Base-by-base conservation (phyloP, 1,284 basidiomycete genomes). In the Fomitopsis betulina region DNA sequence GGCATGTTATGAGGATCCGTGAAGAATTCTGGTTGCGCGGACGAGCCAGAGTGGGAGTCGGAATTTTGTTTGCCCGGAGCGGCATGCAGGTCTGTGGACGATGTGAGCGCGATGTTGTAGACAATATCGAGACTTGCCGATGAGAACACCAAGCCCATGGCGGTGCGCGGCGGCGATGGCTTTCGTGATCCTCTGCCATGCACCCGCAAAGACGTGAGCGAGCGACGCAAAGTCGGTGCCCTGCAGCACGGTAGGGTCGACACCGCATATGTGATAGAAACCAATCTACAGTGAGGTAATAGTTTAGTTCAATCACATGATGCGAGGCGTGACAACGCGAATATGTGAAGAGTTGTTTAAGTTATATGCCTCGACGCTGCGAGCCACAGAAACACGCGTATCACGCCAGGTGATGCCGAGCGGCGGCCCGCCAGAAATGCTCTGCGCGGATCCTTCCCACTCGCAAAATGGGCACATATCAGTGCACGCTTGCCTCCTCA, bases 21-120 rank as follows among this genome's bases (percentile, higher is more conserved):
- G 68, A 83, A 83, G 66, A 87, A 86, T 13, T 71, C 72, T n/a
- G 81, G 71, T 42, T 67, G 53, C 13, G 73, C 60, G n/a, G 77
- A 75, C 9, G 83, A 85, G 0, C 87, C 88, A 13, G 84, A 79
- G 65, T 89, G 87, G 2, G 84, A 70, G 68, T 88, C 86, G 37
- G 74, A 70, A 65, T 91, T 90, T 64, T 90, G 87, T 65, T 87
- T 88, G n/a, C 89, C 90, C 0, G 89, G 87, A 1, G 86, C 89
- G 17, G 87, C 84, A 65, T 90, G 87, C 6, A 90, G 76, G 69
- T 89, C 87, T 89, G 58, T 32, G 15, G 17, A 38, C 17, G 57
- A 54, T 51, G 47, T 33, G 49, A 35, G 49, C n/a, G 9, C 12
- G 45, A 12, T 2, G 23, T 6, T 19, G 15, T 15, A 6, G 54